Conservation (phyloP, 2,329 filamentous ascomycete species). For the Aureobasidium subglaciale region DNA sequence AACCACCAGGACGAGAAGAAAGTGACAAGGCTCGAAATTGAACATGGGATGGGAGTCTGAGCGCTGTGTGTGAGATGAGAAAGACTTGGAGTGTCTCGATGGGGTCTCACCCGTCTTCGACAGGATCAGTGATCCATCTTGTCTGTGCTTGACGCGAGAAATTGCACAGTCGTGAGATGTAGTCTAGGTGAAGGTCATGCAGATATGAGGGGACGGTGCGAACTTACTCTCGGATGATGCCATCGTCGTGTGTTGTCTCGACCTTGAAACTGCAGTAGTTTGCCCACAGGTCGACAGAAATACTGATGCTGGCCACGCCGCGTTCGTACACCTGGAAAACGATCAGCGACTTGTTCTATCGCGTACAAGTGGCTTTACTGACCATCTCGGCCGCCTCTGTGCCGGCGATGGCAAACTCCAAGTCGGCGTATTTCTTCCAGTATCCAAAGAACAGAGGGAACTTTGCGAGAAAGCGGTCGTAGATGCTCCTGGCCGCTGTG, state of each 20-base stretch:
- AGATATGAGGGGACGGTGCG: slow-evolving; percentile 57
- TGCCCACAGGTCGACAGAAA: slow-evolving; percentile 93
- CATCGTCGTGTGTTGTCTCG: slow-evolving; percentile 89
- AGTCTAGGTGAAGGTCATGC: slow-evolving; percentile 18
- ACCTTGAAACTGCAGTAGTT: slow-evolving; percentile 98
- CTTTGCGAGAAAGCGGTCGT: slow-evolving; percentile 87
- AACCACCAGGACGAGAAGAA: not conserved
- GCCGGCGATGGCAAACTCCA: slow-evolving; percentile 93
- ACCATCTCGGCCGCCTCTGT: slow-evolving; percentile 98
- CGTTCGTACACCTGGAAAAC: slow-evolving; percentile 75
- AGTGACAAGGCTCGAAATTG: slow-evolving; percentile 1
- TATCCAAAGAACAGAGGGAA: slow-evolving; percentile 96
- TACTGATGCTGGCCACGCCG: slow-evolving; percentile 84
- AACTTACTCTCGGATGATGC: slow-evolving; percentile 99
- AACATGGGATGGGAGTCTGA: slow-evolving; percentile 12
- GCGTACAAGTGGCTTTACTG: slow-evolving; percentile 24
- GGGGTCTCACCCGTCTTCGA: slow-evolving; percentile 15
- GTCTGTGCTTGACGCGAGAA: not conserved
- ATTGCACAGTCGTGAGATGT: not conserved
- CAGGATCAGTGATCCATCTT: too few relatives aligned
- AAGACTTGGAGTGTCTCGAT: not conserved
- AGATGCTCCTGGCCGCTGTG: slow-evolving; percentile 75
- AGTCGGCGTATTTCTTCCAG: slow-evolving; percentile 99
- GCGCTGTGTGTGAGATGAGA: slow-evolving; percentile 14
- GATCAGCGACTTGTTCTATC: slow-evolving; percentile 18